Base-by-base conservation (phyloP, 495 filamentous ascomycete species). In the Talaromyces stipitatus region DNA sequence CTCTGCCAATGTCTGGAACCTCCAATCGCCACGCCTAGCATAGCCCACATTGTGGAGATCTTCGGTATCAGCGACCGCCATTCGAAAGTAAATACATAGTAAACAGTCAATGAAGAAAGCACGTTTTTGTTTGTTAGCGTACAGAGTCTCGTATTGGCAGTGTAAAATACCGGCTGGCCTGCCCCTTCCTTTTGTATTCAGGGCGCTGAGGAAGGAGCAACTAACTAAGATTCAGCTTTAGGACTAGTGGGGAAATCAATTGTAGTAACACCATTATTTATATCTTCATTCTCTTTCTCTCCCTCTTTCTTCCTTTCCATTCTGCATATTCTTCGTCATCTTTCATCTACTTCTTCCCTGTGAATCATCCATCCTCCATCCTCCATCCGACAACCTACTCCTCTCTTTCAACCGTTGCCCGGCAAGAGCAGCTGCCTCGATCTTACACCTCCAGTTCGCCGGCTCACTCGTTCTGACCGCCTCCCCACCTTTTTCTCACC, bases 41-140 rank as follows among this genome's bases (percentile, higher is more conserved):
- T 47, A 47, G 43, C 43, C 43, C 43, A 47, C 43, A 11, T 47
- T 22, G 43, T 47, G 43, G 43, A 47, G 43, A 47, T 47, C 22
- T 22, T 23, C 43, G 20, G 43, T 47, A 47, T 26, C 48, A 24
- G 51, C 51, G 51, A 54, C 51, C 51, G 51, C 51, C 32, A 33
- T 54, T 54, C 26, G 32, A 47, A 47, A 24, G 23, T 48, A 48
- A 48, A 48, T 48, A 48, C 22, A 41, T 16, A 18, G 32, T n/a
- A 48, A 48, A 41, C 36, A 18, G 32, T n/a, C 14, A 36, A n/a
- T 36, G 16, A 16, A 16, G 36, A 41, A 16, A 18, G n/a, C 36
- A 20, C 32, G 32, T 36, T 36, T n/a, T 38, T 5, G 33, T 38
- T 9, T 16, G 6, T 18, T 16, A 41, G n/a, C 36, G 33, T 8